Conservation (phyloP, 768 basidiomycete genomes). For the Tulasnella calospora region DNA sequence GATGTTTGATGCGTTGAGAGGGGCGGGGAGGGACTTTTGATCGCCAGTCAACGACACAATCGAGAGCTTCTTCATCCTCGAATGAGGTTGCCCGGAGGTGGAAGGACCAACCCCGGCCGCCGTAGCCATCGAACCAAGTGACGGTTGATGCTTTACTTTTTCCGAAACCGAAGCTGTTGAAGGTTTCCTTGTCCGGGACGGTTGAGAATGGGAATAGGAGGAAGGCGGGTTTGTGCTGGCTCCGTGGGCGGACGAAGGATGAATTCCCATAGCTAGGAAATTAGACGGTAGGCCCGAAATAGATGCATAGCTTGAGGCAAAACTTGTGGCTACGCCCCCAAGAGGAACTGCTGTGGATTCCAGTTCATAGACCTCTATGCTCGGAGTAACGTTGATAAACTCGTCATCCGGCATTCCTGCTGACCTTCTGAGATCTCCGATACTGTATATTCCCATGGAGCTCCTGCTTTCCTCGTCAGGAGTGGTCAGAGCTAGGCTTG, state of each 20-base stretch:
- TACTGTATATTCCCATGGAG: not conserved
- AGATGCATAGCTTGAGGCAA: not conserved
- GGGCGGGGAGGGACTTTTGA: not conserved
- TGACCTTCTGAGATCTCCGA: not conserved
- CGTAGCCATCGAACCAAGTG: not conserved
- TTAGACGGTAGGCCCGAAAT: not conserved
- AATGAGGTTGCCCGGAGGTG: not conserved
- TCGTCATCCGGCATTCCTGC: conserved; percentile 7
- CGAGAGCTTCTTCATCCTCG: not conserved
- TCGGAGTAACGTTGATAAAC: not conserved
- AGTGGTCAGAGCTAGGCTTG: not conserved
- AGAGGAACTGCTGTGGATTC: not conserved
- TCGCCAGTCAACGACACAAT: not conserved
- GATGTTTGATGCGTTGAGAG: not conserved
- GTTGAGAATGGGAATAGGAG: not conserved
- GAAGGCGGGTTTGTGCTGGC: not conserved
- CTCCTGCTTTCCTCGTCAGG: not conserved
- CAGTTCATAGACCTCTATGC: not conserved
- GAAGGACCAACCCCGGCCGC: not conserved
- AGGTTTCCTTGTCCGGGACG: not conserved
- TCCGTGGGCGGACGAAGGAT: not conserved
- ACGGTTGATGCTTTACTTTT: not conserved
- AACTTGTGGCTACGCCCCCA: not conserved
- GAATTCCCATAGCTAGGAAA: not conserved
- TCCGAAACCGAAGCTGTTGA: not conserved